Evolutionary conservation across 2,329 filamentous ascomycete genomes (phyloP).

Genomic region (Fusarium poae): DNA sequence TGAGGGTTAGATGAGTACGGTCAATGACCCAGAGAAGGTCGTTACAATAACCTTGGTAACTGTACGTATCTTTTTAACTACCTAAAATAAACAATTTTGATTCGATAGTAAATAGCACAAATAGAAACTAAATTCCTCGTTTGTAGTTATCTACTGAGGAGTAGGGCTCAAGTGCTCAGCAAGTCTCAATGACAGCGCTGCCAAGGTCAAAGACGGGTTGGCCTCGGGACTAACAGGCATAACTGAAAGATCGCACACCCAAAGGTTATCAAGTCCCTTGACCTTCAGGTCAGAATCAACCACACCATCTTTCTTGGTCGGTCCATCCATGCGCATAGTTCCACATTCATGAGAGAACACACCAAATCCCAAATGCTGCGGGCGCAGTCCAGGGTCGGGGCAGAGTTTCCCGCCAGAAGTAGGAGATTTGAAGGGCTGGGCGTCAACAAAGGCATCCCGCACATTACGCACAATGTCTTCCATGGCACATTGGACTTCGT

Average conservation of each 20-base stretch:
- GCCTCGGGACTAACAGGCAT: slow-evolving; percentile 34
- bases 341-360: slow-evolving; percentile 39
- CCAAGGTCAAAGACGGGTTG: slow-evolving; percentile 30
- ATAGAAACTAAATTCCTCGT: no score
- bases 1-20: no score
- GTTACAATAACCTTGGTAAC: no score
- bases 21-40: no score
- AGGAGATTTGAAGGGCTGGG: neutral
- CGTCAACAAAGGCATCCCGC: slow-evolving; percentile 12
- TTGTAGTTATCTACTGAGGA: accelerated
- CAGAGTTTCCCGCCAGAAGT: neutral
- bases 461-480: slow-evolving; percentile 8
- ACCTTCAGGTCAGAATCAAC: slow-evolving; percentile 26
- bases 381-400: slow-evolving; percentile 11
- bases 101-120: no score
- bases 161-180: slow-evolving; percentile 19
- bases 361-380: slow-evolving; percentile 33
- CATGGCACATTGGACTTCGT: slow-evolving; percentile 25
- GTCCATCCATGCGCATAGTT: slow-evolving; percentile 38
- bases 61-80: no score
- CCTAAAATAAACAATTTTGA: neutral
- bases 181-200: slow-evolving; percentile 30
- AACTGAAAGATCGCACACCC: slow-evolving; percentile 36
- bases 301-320: neutral
- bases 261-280: slow-evolving; percentile 26